Conservation (phyloP, 441 rosid species). For the Eruca vesicaria region DNA sequence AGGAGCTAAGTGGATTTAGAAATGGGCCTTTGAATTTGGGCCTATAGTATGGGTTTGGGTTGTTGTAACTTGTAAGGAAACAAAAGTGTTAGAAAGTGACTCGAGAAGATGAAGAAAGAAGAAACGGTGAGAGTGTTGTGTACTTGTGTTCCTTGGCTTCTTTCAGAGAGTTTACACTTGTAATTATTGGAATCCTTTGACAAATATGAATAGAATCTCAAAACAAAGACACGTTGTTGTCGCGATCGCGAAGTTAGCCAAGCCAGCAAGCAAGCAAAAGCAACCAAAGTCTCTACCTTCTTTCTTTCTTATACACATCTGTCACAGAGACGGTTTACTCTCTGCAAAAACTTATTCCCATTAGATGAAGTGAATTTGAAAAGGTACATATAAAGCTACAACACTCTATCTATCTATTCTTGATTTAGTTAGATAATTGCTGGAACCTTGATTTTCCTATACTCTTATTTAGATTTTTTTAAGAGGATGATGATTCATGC, state of each 20-base stretch:
- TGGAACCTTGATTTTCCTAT: neutral
- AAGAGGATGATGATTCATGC: neutral
- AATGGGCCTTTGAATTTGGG: neutral
- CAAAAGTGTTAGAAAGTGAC: too few species aligned
- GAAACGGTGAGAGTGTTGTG: neutral
- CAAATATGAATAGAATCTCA: neutral
- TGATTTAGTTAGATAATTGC: neutral
- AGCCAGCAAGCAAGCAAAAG: neutral
- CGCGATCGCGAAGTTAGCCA: neutral
- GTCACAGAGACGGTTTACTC: neutral
- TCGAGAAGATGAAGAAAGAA: too few species aligned
- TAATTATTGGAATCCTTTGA: neutral
- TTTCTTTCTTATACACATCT: neutral
- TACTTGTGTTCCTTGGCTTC: neutral
- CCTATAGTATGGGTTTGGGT: neutral
- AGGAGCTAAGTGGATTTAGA: neutral
- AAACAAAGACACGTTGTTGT: neutral
- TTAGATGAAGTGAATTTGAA: neutral
- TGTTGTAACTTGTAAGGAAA: neutral
- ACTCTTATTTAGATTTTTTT: neutral
- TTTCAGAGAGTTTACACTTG: neutral
- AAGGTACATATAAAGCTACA: neutral
- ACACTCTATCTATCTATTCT: neutral
- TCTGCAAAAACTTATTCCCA: neutral
- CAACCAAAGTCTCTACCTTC: neutral